phyloP scores from a whole-genome alignment of 2,329 filamentous ascomycete species.

The Nothomitra cinnamomea region DNA sequence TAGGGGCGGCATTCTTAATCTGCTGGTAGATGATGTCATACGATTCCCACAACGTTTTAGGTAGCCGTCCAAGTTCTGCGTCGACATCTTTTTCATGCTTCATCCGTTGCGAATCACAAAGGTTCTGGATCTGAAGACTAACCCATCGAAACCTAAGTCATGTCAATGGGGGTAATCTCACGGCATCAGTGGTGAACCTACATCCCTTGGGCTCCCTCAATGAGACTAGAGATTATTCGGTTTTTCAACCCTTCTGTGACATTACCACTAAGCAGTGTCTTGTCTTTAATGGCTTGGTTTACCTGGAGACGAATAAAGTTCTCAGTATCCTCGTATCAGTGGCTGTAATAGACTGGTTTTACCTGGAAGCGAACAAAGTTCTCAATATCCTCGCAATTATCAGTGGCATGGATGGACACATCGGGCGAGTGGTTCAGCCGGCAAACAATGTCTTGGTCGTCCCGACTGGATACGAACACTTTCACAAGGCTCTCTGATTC shows the following conservation, averaged over 20 bases:
- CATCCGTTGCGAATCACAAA: slow-evolving; percentile 11
- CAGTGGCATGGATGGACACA: slow-evolving; percentile 13
- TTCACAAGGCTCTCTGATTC: slow-evolving; percentile 17
- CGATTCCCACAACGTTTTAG: neutral
- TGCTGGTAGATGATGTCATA: neutral
- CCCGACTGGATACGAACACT: slow-evolving; percentile 21
- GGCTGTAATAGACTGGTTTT: no score
- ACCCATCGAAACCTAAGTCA: slow-evolving; percentile 19
- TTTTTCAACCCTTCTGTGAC: slow-evolving; percentile 10
- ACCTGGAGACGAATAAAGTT: slow-evolving; percentile 13
- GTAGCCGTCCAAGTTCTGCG: slow-evolving; percentile 13
- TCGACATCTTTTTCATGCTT: slow-evolving; percentile 13
- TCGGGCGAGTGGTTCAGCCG: slow-evolving; percentile 14
- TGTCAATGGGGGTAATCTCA: slow-evolving; percentile 5
- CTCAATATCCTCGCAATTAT: slow-evolving; percentile 17
- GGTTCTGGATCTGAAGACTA: slow-evolving; percentile 16
- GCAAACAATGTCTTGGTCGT: slow-evolving; percentile 14
- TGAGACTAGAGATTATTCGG: slow-evolving; percentile 13
- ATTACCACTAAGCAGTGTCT: slow-evolving; percentile 9
- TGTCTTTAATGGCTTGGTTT: slow-evolving; percentile 8
- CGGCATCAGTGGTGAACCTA: slow-evolving; percentile 9
- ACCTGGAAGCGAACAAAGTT: slow-evolving; percentile 13
- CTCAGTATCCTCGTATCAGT: slow-evolving; percentile 16
- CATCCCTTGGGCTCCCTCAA: slow-evolving; percentile 16
- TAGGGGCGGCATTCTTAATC: neutral